Evolutionary conservation across 139 green algal species (phyloP).

Genomic region (Trebouxia sp.): DNA sequence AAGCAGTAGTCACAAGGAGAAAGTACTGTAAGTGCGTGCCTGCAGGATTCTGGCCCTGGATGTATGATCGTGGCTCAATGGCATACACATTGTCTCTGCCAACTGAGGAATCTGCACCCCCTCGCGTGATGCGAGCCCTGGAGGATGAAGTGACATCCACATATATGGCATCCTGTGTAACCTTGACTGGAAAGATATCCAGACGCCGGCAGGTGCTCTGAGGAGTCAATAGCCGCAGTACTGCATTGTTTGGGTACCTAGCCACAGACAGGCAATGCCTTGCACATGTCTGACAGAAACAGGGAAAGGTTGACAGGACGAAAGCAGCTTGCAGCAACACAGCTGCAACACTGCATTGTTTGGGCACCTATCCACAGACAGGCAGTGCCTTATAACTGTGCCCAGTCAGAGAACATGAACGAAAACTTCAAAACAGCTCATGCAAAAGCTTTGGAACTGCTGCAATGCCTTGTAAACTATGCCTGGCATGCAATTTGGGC

Average conservation of each 20-base stretch:
- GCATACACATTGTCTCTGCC: conserved; percentile 96
- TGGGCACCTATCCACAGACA: too few relatives aligned
- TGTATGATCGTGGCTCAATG: conserved; percentile 85
- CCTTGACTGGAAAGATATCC: conserved; percentile 86
- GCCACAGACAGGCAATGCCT: too few relatives aligned
- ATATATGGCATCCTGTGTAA: conserved; percentile 69
- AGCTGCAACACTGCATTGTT: conserved; percentile 84
- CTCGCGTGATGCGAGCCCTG: conserved; percentile 37
- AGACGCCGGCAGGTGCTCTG: conserved; percentile 59
- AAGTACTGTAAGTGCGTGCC: neutral
- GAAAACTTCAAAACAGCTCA: too few relatives aligned
- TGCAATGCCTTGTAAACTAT: too few relatives aligned
- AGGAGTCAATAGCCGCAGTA: conserved; percentile 84
- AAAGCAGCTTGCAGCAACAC: too few relatives aligned
- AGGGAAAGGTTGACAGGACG: conserved; percentile 24
- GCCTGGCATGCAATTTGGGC: too few relatives aligned
- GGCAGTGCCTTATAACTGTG: too few relatives aligned
- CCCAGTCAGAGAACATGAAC: too few relatives aligned
- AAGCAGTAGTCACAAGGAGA: neutral
- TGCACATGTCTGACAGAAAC: conserved; percentile 42
- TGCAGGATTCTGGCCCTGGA: conserved; percentile 54
- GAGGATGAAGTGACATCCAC: conserved; percentile 60
- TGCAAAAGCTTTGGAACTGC: too few relatives aligned
- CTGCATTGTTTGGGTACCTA: conserved; percentile 91
- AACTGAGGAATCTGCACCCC: conserved; percentile 78